Evolutionary conservation across 208 protist species (phyloP), one percentile per base, ranked within the genome.

Genomic region (Leptomonas pyrrhocoris): DNA sequence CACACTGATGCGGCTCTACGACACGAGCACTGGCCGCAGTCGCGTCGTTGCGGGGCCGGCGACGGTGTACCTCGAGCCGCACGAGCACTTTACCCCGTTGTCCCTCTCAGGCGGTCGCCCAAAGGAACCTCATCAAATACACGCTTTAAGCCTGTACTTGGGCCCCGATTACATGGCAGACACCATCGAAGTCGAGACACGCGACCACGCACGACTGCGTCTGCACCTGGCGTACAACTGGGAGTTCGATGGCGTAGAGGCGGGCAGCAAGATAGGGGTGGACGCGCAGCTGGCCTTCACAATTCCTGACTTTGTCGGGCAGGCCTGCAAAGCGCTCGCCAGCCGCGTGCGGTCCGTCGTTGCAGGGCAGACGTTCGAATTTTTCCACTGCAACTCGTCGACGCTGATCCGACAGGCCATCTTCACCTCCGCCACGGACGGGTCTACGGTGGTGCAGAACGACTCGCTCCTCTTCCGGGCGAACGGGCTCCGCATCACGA

Each of bases 191-290:
- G 94, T 99, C 0, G 96, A 99, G 80, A 99, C 97, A 0, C 77
- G 88, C 31, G 98, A 99, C 58, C 97, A 99, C 86, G 92, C 97
- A 3, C 87, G 95, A 15, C 85, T 99, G 53, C 74, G 73, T 27
- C 81, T 99, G 31, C 76, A 97, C 54, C 81, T 99, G 3, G 91
- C 94, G 49, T 99, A 99, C 93, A 99, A 98, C 81, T 99, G 98
- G 98, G 79, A 97, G 66, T 98, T 98, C 63, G 86, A 90, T 42
- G 62, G 76, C 1, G 46, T 65, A 8, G 55, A 43, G 48, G 9
- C 31, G 31, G 48, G 40, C 38, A 59, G 54, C 19, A 36, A 65
- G 25, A 55, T 38, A 4, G 50, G 50, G 25, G 54, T 68, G 15
- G 53, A 79, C 42, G 68, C 74, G 27, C 45, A 75, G 53, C 62